phyloP scores from a whole-genome alignment of 495 filamentous ascomycete genomes.

The Hypoxylon crocopeplum region DNA sequence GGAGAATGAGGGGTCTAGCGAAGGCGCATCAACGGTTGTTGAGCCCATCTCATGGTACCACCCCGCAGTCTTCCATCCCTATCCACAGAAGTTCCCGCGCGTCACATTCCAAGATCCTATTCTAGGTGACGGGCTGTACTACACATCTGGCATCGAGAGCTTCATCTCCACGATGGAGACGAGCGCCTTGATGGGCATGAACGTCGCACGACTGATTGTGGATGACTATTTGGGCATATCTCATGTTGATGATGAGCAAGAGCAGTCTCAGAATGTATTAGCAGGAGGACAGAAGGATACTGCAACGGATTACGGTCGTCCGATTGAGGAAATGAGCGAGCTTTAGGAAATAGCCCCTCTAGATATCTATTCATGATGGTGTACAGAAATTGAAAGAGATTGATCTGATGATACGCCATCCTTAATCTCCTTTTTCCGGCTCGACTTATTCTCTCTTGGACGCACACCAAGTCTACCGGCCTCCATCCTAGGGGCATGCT shows the following conservation, averaged over 20 bases:
- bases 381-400: neutral
- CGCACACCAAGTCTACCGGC: too few species aligned
- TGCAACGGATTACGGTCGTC: neutral
- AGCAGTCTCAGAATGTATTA: too few species aligned
- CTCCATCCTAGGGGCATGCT: too few species aligned
- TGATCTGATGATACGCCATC: slow-evolving; percentile 2
- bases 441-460: too few species aligned
- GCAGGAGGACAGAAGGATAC: slow-evolving; percentile 22
- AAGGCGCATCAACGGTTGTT: slow-evolving; percentile 11
- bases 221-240: slow-evolving; percentile 54
- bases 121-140: slow-evolving; percentile 75
- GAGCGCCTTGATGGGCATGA: slow-evolving; percentile 92
- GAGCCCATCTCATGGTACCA: slow-evolving; percentile 79
- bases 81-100: slow-evolving; percentile 82
- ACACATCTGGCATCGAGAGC: slow-evolving; percentile 91
- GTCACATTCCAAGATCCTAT: slow-evolving; percentile 85
- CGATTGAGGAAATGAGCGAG: slow-evolving; percentile 12
- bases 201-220: slow-evolving; percentile 81
- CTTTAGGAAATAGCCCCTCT: slow-evolving; percentile 12
- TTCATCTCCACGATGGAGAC: slow-evolving; percentile 99
- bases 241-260: slow-evolving; percentile 8
- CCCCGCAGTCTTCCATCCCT: slow-evolving; percentile 74
- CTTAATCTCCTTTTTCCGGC: too few species aligned
- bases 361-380: neutral
- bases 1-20: neutral